Conservation (phyloP, 805 yeast species). For the Starmerella ratchasimensis region DNA sequence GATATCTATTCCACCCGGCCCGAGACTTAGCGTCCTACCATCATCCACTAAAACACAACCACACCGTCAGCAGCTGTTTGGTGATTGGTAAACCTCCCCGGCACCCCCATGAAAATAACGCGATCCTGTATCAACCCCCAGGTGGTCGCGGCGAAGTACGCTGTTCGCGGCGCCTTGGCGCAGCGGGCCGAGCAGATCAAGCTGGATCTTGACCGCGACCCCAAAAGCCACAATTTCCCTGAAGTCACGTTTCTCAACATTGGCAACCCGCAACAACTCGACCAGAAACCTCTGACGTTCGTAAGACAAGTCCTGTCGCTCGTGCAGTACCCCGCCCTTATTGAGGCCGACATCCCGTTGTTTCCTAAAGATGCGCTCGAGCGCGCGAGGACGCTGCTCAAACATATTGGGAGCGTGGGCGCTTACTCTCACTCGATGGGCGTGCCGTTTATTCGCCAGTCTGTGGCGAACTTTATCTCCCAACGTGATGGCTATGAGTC, state of each 20-base stretch:
- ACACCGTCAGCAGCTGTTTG: no score
- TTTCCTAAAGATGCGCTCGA: conserved; percentile 47
- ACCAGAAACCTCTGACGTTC: conserved; percentile 89
- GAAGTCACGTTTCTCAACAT: conserved; percentile 80
- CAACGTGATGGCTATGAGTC: conserved; percentile 65
- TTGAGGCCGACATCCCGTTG: conserved; percentile 28
- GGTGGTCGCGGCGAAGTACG: conserved; percentile 80
- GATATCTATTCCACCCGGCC: no score
- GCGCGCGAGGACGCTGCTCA: conserved; percentile 52
- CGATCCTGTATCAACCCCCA: conserved; percentile 14
- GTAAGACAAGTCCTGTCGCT: conserved; percentile 81
- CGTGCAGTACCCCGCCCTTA: conserved; percentile 67
- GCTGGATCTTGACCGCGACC: conserved; percentile 38
- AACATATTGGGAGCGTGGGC: conserved; percentile 69
- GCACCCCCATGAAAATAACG: conserved; percentile 7
- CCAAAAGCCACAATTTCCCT: conserved; percentile 58
- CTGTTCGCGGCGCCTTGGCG: conserved; percentile 93
- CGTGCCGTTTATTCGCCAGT: conserved; percentile 50
- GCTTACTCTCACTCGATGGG: conserved; percentile 95
- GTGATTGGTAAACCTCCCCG: no score
- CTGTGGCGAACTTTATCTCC: conserved; percentile 69
- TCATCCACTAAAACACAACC: no score
- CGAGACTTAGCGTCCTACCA: no score
- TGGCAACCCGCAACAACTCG: conserved; percentile 95
- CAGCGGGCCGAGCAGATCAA: conserved; percentile 77